Percentiles rank a stretch among this genome's conserved stretches.
These are phyloP conservation scores for Pyrenochaeta sp. DNA, from an alignment of 2,329 filamentous ascomycete species.

Conservation along the genomic window DNA sequence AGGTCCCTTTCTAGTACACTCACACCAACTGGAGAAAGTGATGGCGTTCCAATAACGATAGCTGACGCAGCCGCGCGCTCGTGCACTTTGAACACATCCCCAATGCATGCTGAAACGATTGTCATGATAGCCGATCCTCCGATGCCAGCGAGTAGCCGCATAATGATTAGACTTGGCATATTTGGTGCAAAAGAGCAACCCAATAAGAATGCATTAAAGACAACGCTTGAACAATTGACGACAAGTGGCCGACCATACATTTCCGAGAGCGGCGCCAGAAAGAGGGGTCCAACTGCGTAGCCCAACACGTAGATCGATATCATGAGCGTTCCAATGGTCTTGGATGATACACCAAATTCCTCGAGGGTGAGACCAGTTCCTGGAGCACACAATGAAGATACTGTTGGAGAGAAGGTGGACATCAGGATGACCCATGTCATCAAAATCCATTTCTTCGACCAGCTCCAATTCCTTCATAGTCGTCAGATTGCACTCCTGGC, in stretches of 20 bases:
- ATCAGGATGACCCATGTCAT: conserved; percentile 24
- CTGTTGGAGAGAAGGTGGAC: conserved; percentile 32
- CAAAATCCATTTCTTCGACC: conserved; percentile 27
- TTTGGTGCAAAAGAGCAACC: conserved; percentile 33
- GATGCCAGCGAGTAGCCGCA: conserved; percentile 37
- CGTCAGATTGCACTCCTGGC: background rate
- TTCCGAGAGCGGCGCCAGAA: conserved; percentile 69
- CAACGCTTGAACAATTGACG: conserved; percentile 46
- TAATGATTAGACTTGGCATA: conserved; percentile 30
- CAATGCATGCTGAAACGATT: conserved; percentile 61
- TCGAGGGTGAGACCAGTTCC: conserved; percentile 21
- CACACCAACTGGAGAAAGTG: conserved; percentile 60
- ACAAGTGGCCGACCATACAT: conserved; percentile 60
- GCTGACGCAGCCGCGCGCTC: conserved; percentile 53
- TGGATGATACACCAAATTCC: conserved; percentile 9
- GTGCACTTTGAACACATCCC: conserved; percentile 60
- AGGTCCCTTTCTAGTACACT: conserved; percentile 50
- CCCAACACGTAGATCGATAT: conserved; percentile 43
- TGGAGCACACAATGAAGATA: conserved; percentile 36
- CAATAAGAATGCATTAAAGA: conserved; percentile 48
- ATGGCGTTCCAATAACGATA: conserved; percentile 53
- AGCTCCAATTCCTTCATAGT: conserved; percentile 21
- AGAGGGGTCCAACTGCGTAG: conserved; percentile 62
- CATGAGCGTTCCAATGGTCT: conserved; percentile 26
- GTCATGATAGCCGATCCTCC: conserved; percentile 44